Conservation (phyloP, 305 asterid species). For the Fraxinus nigra region DNA sequence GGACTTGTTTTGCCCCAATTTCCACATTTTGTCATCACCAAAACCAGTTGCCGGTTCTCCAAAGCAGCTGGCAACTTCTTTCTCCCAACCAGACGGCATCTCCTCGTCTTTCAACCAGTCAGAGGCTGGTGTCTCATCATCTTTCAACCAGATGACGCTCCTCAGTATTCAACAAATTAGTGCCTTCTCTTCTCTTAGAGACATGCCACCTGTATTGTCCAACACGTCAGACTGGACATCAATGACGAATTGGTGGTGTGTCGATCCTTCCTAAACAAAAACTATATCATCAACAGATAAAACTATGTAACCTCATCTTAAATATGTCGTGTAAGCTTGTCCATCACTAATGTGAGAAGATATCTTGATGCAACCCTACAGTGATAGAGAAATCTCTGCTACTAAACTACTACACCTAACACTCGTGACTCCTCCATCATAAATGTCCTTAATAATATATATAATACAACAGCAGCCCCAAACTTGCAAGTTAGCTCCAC, state of each 20-base stretch:
- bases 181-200: neutral
- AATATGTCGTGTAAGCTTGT: neutral
- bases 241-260: neutral
- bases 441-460: neutral
- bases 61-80: neutral
- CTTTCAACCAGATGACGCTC: neutral
- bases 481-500: neutral
- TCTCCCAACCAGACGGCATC: neutral
- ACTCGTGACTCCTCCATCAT: neutral
- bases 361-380: neutral
- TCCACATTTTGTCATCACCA: neutral
- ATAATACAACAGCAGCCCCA: neutral
- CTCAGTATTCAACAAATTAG: neutral
- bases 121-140: neutral
- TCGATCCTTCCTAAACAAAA: neutral
- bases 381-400: neutral
- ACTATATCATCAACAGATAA: neutral
- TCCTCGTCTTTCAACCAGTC: neutral
- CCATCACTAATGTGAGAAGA: neutral
- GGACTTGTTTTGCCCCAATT: neutral
- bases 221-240: neutral
- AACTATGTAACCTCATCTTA: neutral
- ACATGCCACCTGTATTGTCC: neutral
- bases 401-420: neutral
- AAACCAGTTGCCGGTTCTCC: neutral